Evolutionary conservation across 140 eudicot species (phyloP).

Genomic region (Bidens hawaiensis): DNA sequence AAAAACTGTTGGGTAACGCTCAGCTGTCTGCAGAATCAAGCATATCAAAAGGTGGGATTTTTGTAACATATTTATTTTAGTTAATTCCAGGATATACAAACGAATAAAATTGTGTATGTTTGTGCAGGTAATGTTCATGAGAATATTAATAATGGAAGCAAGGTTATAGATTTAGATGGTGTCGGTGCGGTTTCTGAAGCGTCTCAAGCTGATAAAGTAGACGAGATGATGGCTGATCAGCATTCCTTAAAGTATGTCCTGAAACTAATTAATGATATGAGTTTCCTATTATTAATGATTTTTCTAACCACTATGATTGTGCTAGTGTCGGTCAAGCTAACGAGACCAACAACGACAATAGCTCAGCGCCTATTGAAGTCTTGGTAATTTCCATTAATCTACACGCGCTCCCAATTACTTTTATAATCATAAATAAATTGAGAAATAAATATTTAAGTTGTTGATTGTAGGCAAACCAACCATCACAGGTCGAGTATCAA

Average conservation of each 20-base stretch:
- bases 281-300: neutral
- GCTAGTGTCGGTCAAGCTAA: constrained; percentile 12
- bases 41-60: constrained; percentile 35
- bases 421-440: too few species aligned
- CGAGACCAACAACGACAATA: constrained; percentile 5
- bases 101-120: neutral
- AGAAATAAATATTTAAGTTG: neutral
- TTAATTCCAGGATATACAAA: neutral
- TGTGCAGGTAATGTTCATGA: constrained; percentile 33
- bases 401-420: neutral
- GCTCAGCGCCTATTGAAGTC: constrained; percentile 11
- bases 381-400: constrained; percentile 24
- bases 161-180: constrained; percentile 37
- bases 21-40: constrained; percentile 30
- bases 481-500: constrained; percentile 22
- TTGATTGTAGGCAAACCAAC: constrained; percentile 29
- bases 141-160: constrained; percentile 15
- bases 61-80: neutral
- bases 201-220: constrained; percentile 53
- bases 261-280: constrained; percentile 5
- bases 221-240: constrained; percentile 41
- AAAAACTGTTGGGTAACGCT: constrained; percentile 39
- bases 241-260: constrained; percentile 44
- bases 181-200: constrained; percentile 53
- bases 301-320: constrained; percentile 12